Base-by-base conservation (phyloP, 257 asterid species). In the Cruciata laevipes region DNA sequence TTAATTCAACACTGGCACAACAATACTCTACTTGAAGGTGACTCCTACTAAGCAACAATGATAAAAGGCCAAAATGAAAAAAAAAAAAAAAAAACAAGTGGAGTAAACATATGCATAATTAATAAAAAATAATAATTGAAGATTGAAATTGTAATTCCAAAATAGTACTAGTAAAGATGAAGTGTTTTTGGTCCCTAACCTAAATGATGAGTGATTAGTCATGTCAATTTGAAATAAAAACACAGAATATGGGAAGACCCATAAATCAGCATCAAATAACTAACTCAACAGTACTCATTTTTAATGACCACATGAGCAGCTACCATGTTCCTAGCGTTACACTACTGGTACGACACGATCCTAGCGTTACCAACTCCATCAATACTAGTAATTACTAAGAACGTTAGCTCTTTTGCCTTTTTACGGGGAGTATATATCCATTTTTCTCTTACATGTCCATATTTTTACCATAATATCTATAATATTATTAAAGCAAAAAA, bases 1-100 rank as follows among this genome's bases (percentile, higher is more conserved):
- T 3, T 37, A 37, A 37, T 9, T 37, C 42, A 37, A 13, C 11
- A 37, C 42, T 37, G 8, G 13, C 42, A 42, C 51, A 42, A 42
- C 17, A 42, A 37, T 10, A 42, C 51, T 42, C 51, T 42, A 42
- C 76, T 78, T 80, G 73, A 76, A 65, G 58, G 66, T 68, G 88
- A 82, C 69, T 61, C 58, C 42, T 86, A 77, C 86, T 49, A 37
- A 37, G 8, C 42, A 37, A 37, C 42, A 37, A 37, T 37, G 13
- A 37, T 37, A 37, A 37, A 37, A 37, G 42, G 42, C 42, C 42
- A 37, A 37, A 37, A 37, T 7, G 13, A 37, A 8, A 9, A 37
- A 6, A 12, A 37, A 6, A 37, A 2, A 53, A 71, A 61, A 55
- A 73, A 64, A 40, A 57, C 72, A 11, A 63, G 75, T 18, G 60